phyloP scores from a whole-genome alignment of 257 asterid genomes.

The Prunella vulgaris region DNA sequence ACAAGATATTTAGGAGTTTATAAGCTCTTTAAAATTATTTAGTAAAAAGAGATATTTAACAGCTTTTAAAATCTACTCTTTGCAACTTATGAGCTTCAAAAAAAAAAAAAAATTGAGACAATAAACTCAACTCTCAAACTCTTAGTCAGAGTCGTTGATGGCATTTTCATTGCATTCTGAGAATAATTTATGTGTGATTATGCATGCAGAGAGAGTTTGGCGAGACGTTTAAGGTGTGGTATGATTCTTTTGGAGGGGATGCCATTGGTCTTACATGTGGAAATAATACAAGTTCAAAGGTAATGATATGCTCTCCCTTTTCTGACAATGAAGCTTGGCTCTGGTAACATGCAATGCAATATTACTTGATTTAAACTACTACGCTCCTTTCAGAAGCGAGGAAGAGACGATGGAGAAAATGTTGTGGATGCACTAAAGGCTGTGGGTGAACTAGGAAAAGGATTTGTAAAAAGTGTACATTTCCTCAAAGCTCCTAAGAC shows the following conservation, averaged over 20 bases:
- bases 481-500: conserved; percentile 62
- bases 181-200: not conserved
- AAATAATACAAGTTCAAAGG: conserved; percentile 48
- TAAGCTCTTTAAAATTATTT: too few relatives aligned
- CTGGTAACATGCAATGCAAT: not conserved
- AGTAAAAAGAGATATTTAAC: too few relatives aligned
- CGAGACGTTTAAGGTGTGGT: conserved; percentile 77
- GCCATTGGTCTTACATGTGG: conserved; percentile 86
- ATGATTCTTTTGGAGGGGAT: conserved; percentile 87
- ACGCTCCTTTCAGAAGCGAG: conserved; percentile 64
- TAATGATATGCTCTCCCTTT: conserved; percentile 5
- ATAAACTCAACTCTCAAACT: too few relatives aligned
- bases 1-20: too few relatives aligned
- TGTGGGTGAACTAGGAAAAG: conserved; percentile 84
- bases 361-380: not conserved
- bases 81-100: too few relatives aligned
- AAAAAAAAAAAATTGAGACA: too few relatives aligned
- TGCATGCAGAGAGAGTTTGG: conserved; percentile 61
- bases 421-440: conserved; percentile 43
- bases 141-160: not conserved
- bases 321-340: not conserved
- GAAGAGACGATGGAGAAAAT: conserved; percentile 47
- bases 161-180: conserved; percentile 2
- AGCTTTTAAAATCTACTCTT: too few relatives aligned
- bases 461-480: conserved; percentile 70